These are phyloP conservation scores for Plenodomus lindquistii DNA, from an alignment of 2,329 filamentous ascomycete genomes.

Conservation along the genomic window DNA sequence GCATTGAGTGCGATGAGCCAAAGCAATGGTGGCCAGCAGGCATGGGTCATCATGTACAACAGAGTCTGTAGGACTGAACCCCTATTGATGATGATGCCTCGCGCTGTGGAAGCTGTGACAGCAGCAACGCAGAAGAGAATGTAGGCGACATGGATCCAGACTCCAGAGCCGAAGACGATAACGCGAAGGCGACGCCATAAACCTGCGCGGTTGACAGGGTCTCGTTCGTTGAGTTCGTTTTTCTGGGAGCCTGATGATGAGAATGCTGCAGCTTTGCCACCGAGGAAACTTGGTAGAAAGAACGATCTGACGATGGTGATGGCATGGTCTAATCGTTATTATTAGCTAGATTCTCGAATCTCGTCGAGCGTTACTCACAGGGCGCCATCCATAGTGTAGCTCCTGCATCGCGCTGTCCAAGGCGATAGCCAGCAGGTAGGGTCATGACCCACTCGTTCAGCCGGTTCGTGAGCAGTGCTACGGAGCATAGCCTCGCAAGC, in stretches of 20 bases:
- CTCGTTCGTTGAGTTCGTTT: slow-evolving; percentile 8
- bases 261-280: slow-evolving; percentile 9
- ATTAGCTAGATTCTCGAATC: background rate
- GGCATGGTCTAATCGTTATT: slow-evolving; percentile 4
- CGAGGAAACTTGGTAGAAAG: slow-evolving; percentile 8
- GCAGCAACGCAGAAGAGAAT: slow-evolving; percentile 7
- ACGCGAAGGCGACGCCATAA: slow-evolving; percentile 7
- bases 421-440: slow-evolving; percentile 8
- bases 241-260: slow-evolving; percentile 7
- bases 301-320: slow-evolving; percentile 11
- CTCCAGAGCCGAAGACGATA: slow-evolving; percentile 9
- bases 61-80: slow-evolving; percentile 6
- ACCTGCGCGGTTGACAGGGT: slow-evolving; percentile 3
- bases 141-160: slow-evolving; percentile 6
- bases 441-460: slow-evolving; percentile 10
- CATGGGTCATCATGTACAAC: slow-evolving; percentile 9
- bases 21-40: slow-evolving; percentile 10
- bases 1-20: slow-evolving; percentile 7
- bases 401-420: slow-evolving; percentile 7
- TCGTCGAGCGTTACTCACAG: slow-evolving; percentile 1
- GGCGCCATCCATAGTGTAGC: slow-evolving; percentile 11
- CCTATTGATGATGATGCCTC: slow-evolving; percentile 10
- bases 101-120: slow-evolving; percentile 3
- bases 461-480: slow-evolving; percentile 5
- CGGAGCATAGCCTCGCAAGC: slow-evolving; percentile 4